A percentile compares a stretch with the other conserved stretches of the same genome.
These are phyloP conservation scores for Leucaena leucocephala DNA, from an alignment of 306 rosid genomes.

Conservation along the genomic window DNA sequence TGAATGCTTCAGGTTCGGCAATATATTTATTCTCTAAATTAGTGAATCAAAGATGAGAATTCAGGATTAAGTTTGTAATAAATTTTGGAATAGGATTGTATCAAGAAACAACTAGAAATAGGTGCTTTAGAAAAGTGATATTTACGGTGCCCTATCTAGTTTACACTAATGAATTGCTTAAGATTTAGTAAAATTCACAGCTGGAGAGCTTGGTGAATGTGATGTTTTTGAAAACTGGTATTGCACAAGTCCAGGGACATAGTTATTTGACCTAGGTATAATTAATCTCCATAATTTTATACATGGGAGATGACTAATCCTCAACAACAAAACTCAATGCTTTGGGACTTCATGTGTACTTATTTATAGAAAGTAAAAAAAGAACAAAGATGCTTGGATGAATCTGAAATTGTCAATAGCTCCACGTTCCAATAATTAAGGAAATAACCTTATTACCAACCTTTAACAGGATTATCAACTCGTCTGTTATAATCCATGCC, in stretches of 20 bases:
- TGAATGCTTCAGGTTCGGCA: slow-evolving; percentile 16
- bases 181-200: slow-evolving; percentile 19
- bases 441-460: background rate
- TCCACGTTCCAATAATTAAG: background rate
- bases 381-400: background rate
- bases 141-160: slow-evolving; percentile 10
- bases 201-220: slow-evolving; percentile 19
- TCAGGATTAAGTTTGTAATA: background rate
- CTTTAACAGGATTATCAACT: background rate
- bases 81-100: slow-evolving; percentile 2
- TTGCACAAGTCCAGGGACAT: background rate
- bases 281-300: slow-evolving; percentile 1
- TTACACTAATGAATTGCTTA: background rate
- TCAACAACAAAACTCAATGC: background rate
- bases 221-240: background rate
- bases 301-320: background rate
- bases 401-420: background rate
- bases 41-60: slow-evolving; percentile 3
- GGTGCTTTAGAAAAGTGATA: slow-evolving; percentile 18
- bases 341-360: background rate
- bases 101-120: background rate
- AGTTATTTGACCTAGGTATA: background rate
- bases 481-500: background rate
- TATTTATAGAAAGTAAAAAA: background rate
- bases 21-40: background rate